Conservation (phyloP, 129 eudicot species). For the Escallonia rubra region DNA sequence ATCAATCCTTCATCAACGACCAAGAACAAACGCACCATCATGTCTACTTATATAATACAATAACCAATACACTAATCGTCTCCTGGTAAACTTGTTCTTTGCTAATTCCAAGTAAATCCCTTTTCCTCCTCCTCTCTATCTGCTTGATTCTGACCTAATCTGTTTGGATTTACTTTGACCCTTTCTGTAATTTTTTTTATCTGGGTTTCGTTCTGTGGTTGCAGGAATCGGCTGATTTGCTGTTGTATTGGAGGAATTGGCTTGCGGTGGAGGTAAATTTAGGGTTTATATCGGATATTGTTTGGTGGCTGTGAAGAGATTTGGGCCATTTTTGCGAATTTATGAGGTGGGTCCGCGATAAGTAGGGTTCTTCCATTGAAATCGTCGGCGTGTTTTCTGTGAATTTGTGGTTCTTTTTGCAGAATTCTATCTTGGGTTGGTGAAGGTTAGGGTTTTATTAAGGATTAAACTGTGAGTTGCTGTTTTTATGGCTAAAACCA, state of each 20-base stretch:
- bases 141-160: slow-evolving; percentile 33
- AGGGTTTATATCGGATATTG: slow-evolving; percentile 8
- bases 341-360: slow-evolving; percentile 1
- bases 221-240: slow-evolving; percentile 23
- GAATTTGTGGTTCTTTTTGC: slow-evolving; percentile 8
- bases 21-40: slow-evolving; percentile 1
- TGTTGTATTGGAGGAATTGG: slow-evolving; percentile 12
- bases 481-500: slow-evolving; percentile 14
- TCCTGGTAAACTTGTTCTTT: slow-evolving; percentile 36
- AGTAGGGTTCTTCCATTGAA: neutral
- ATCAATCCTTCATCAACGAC: slow-evolving; percentile 1
- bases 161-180: slow-evolving; percentile 3
- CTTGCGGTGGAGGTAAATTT: neutral
- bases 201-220: slow-evolving; percentile 1
- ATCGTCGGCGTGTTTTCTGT: neutral
- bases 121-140: slow-evolving; percentile 6
- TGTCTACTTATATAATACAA: neutral
- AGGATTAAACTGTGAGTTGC: slow-evolving; percentile 7
- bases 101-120: slow-evolving; percentile 28
- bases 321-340: slow-evolving; percentile 8
- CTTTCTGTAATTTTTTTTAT: slow-evolving; percentile 7
- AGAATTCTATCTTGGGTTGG: slow-evolving; percentile 19
- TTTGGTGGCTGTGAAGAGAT: slow-evolving; percentile 6
- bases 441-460: slow-evolving; percentile 27
- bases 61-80: slow-evolving; percentile 15